Base-by-base conservation (phyloP, 2,329 filamentous ascomycete genomes). In the Colletotrichum salicis region DNA sequence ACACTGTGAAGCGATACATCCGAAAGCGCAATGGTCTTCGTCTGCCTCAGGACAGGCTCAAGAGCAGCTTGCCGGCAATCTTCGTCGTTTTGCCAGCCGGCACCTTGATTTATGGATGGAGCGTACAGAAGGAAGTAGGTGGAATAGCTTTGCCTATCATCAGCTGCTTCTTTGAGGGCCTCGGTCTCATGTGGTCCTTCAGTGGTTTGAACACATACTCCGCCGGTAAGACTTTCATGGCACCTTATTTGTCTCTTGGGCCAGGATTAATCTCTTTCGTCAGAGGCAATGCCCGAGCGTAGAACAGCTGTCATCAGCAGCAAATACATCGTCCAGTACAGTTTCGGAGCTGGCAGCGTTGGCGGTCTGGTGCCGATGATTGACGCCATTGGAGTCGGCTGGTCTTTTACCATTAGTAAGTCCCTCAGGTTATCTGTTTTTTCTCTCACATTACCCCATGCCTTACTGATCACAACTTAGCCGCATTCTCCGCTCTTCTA, bases 81-180 rank as follows among this genome's bases (percentile, higher is more conserved):
- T 89, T 88, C 1, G 74, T 87, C n/a, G 84, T 87, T 2, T 88
- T 92, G 10, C 91, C 91, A 0, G 85, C 81, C 0, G 92, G 90
- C 76, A 91, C 94, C 81, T 82, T 94, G 2, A 79, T 94, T 2
- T 95, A 93, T 73, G 92, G 92, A 1, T 93, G 92, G 84, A 78
- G n/a, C 64, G 75, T n/a, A 52, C 79, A 4, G 79, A 80, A 1
- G 79, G 81, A 2, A 74, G 41, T 61, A 12, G 70, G 66, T 1
- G 81, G 84, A 29, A 77, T 83, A 74, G 77, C 79, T 0, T 22
- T 83, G 15, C 81, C 82, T 0, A 77, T 82, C 24, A 73, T 82
- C 1, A 77, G 76, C 7, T 76, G 78, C 0, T 83, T 83, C 27
- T 74, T 78, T 2, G 74, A 79, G 13, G 81, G 80, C 0, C 71